Conservation (phyloP, 495 filamentous ascomycete species). For the Oidiodendron maius region DNA sequence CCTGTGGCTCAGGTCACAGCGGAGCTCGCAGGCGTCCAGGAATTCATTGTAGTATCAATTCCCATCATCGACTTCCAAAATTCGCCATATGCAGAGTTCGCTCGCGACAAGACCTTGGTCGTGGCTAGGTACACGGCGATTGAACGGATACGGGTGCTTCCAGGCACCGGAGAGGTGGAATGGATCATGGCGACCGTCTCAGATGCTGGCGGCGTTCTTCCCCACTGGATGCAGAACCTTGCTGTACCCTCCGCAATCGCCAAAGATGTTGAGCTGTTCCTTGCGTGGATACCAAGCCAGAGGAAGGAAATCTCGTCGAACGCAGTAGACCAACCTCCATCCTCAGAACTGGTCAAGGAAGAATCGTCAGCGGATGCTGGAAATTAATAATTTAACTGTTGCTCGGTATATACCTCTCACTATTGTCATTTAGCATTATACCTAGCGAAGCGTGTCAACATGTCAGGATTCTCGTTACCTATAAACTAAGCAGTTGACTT, state of each 20-base stretch:
- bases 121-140: conserved; percentile 54
- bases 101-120: conserved; percentile 37
- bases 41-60: conserved; percentile 52
- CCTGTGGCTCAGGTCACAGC: conserved; percentile 42
- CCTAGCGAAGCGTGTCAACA: background rate
- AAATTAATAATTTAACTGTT: conserved; percentile 9
- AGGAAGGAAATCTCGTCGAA: conserved; percentile 15
- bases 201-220: conserved; percentile 60
- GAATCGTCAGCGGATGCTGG: background rate
- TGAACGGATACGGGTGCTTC: conserved; percentile 45
- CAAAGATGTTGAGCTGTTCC: conserved; percentile 66
- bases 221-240: conserved; percentile 60
- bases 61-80: conserved; percentile 36
- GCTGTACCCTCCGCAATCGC: conserved; percentile 60
- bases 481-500: background rate
- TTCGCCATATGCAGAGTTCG: conserved; percentile 24
- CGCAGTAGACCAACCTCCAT: no score
- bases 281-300: conserved; percentile 51
- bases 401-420: background rate
- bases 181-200: conserved; percentile 72
- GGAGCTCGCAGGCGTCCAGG: conserved; percentile 16
- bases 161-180: conserved; percentile 37
- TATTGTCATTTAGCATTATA: no score
- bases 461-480: background rate
- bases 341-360: conserved; percentile 7